These are phyloP conservation scores for Cercospora citrullina DNA, from an alignment of 2,329 filamentous ascomycete genomes.

Conservation along the genomic window DNA sequence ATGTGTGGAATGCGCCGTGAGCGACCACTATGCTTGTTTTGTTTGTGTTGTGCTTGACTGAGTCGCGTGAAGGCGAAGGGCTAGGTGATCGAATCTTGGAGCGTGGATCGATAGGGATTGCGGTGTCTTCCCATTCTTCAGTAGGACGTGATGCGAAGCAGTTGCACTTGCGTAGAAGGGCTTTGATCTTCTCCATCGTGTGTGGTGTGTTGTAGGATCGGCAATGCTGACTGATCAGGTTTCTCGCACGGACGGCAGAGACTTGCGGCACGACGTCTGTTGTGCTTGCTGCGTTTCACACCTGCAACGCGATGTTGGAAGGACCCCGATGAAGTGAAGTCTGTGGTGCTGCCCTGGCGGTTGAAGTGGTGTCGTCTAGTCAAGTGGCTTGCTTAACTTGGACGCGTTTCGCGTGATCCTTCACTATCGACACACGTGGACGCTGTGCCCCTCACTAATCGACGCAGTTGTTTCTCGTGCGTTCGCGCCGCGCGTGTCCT, in stretches of 20 bases:
- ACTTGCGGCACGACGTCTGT: not conserved
- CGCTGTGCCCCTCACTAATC: not conserved
- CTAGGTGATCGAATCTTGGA: slow-evolving; percentile 13
- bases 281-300: not conserved
- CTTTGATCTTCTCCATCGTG: slow-evolving; percentile 12
- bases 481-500: not conserved
- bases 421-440: not conserved
- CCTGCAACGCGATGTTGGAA: not conserved
- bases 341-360: not conserved
- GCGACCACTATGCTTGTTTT: slow-evolving; percentile 21
- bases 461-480: not conserved
- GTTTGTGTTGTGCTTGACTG: slow-evolving; percentile 9
- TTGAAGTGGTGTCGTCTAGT: not conserved
- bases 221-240: not conserved
- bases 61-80: slow-evolving; percentile 2
- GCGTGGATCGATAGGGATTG: not conserved
- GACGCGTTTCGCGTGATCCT: not conserved
- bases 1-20: slow-evolving; percentile 27
- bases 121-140: not conserved
- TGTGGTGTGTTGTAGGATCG: not conserved
- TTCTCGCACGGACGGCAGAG: not conserved
- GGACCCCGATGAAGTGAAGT: not conserved
- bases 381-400: not conserved
- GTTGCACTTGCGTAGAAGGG: slow-evolving; percentile 1
- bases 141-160: slow-evolving; percentile 5